phyloP scores from a whole-genome alignment of 441 rosid species.

The Brassica hybrid region DNA sequence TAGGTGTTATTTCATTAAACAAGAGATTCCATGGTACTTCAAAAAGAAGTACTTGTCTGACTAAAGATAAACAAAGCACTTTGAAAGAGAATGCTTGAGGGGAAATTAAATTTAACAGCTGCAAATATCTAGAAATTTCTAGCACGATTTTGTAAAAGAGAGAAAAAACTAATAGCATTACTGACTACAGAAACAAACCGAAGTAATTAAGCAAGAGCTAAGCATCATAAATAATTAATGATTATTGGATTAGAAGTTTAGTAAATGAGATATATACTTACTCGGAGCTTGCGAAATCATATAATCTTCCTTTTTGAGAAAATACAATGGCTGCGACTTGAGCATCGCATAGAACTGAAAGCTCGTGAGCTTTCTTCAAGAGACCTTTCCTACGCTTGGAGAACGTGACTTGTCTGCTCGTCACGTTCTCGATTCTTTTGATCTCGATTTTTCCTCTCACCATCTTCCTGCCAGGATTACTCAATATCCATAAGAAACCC shows the following conservation, averaged over 20 bases:
- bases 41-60: background rate
- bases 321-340: no score
- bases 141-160: background rate
- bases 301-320: no score
- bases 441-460: slow-evolving; percentile 65
- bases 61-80: background rate
- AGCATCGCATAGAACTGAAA: slow-evolving; percentile 4
- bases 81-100: background rate
- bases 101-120: background rate
- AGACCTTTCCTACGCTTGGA: slow-evolving; percentile 65
- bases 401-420: slow-evolving; percentile 66
- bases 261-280: slow-evolving; percentile 31
- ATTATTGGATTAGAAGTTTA: background rate
- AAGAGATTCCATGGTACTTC: background rate
- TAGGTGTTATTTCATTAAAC: background rate
- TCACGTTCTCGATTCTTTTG: slow-evolving; percentile 52
- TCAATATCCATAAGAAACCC: no score
- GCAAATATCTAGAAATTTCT: background rate
- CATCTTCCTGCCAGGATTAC: no score
- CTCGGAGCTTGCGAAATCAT: no score
- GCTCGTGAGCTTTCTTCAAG: slow-evolving; percentile 68
- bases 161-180: background rate
- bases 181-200: background rate
- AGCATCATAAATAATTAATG: background rate
- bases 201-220: background rate